Conservation (phyloP, 352 stramenopile genomes). For the Nothophytophthora sp. region DNA sequence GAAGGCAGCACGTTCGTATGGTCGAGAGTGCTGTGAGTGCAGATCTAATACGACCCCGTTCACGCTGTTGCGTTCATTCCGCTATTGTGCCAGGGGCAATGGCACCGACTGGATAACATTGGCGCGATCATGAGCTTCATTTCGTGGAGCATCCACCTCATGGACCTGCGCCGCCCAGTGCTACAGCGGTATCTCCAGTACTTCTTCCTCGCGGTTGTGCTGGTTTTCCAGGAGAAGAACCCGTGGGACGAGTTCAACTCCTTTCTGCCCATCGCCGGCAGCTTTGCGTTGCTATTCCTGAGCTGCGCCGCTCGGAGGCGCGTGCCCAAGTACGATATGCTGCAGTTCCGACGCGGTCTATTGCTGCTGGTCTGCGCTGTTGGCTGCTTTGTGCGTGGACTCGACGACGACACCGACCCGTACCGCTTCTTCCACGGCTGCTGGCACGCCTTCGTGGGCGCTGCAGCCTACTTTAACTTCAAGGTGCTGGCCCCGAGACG, state of each 20-base stretch:
- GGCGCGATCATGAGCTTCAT: constrained; percentile 85
- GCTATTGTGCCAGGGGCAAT: constrained; percentile 63
- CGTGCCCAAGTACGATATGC: constrained; percentile 56
- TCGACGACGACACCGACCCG: constrained; percentile 75
- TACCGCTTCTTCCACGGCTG: constrained; percentile 85
- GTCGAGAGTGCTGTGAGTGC: too few relatives aligned
- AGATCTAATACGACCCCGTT: neutral
- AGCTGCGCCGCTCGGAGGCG: constrained; percentile 41
- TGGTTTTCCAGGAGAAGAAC: constrained; percentile 79
- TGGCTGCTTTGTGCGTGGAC: constrained; percentile 56
- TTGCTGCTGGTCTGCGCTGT: constrained; percentile 50
- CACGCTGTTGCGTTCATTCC: neutral
- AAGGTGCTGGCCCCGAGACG: constrained; percentile 41
- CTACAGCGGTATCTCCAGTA: constrained; percentile 69
- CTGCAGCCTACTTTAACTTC: constrained; percentile 75
- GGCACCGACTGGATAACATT: constrained; percentile 83
- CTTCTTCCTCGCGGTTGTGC: constrained; percentile 57
- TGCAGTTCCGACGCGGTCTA: constrained; percentile 47
- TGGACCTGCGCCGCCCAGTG: constrained; percentile 50
- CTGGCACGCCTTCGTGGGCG: constrained; percentile 77
- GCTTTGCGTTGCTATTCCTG: constrained; percentile 42
- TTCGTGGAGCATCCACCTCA: constrained; percentile 74
- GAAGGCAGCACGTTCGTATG: too few relatives aligned
- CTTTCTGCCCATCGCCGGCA: constrained; percentile 41
- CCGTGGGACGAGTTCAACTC: constrained; percentile 74